Base-by-base conservation (phyloP, 768 basidiomycete species). In the Coprinopsis cinerea region DNA sequence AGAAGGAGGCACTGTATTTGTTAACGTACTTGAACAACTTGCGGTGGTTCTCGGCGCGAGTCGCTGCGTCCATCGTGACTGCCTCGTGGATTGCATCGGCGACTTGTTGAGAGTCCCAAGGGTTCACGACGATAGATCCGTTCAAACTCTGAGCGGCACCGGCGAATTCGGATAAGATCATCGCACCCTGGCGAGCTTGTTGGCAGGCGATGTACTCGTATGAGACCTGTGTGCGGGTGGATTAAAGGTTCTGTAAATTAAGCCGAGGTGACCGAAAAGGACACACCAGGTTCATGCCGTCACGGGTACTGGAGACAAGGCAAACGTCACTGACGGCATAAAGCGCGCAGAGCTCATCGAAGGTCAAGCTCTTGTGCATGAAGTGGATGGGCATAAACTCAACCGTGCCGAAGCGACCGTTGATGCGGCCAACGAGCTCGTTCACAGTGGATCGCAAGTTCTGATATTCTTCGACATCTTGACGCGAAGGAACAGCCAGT, bases 371-470 rank as follows among this genome's bases (percentile, higher is more conserved):
- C 68, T 94, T 94, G 78, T 98, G 95, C 91, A 98, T 92, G 67
- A 96, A 98, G 67, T 98, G 96, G 53, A 99, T 98, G 4, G 96
- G 96, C 92, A 97, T 96, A 65, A 95, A 98, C 59, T 99, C 96
- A 62, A 98, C 93, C 1, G 96, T 98, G 25, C 96, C 96, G 61
- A 99, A 99, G 7, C 93, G 87, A 6, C 96, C 96, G 63, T 99
- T 99, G 70, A 99, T 98, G 22, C 95, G 83, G 1, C 96, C 96
- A 25, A 99, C 96, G 43, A 99, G 81, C 65, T 99, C 94, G 72
- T 98, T 98, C 47, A 98, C 93, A 1, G 88, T 91, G 15, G 92
- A 83, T 14, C 96, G 83, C 52, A 98, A 69, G 69, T 97, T 98
- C 67, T 99, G 96, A 64, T 99, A 99, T 68, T 99, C 96, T 68